phyloP scores from a whole-genome alignment of 208 protist species.

The Endotrypanum monterogeii region DNA sequence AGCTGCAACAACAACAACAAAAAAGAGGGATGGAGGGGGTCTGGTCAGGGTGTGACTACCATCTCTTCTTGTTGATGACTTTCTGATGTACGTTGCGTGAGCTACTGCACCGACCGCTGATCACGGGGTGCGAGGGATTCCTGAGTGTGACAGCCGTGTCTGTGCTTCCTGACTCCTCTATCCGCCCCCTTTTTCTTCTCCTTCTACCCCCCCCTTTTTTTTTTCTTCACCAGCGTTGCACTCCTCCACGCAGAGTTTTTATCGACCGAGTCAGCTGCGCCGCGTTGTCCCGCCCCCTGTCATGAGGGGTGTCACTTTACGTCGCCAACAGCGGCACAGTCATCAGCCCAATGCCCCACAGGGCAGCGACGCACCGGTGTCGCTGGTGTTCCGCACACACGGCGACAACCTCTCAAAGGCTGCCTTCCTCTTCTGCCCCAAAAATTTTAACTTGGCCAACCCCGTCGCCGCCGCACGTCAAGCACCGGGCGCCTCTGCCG shows the following conservation, averaged over 20 bases:
- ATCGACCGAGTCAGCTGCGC: neutral
- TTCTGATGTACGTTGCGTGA: neutral
- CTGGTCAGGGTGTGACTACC: neutral
- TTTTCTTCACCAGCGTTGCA: neutral
- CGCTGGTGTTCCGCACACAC: slow-evolving; percentile 81
- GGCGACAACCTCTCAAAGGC: slow-evolving; percentile 54
- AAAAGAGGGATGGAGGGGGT: neutral
- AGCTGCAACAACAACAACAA: too few relatives aligned
- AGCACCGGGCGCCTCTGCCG: neutral
- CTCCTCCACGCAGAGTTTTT: neutral
- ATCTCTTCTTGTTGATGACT: too few relatives aligned
- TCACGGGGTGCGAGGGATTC: neutral
- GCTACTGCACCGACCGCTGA: neutral
- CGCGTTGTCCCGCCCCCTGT: neutral
- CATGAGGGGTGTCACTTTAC: slow-evolving; percentile 44
- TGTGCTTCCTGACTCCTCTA: too few relatives aligned
- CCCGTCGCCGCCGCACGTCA: slow-evolving; percentile 1
- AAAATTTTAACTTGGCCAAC: slow-evolving; percentile 62
- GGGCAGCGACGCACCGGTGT: slow-evolving; percentile 60
- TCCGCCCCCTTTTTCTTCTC: neutral
- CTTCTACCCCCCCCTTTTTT: neutral
- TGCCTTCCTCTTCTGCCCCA: slow-evolving; percentile 78
- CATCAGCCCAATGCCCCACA: slow-evolving; percentile 26
- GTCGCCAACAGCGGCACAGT: slow-evolving; percentile 44
- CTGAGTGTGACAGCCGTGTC: too few relatives aligned